A percentile compares a stretch with the other conserved stretches of the same genome.
Conservation (phyloP, 2,329 filamentous ascomycete species). For the Torrubiella hemipterigena region DNA sequence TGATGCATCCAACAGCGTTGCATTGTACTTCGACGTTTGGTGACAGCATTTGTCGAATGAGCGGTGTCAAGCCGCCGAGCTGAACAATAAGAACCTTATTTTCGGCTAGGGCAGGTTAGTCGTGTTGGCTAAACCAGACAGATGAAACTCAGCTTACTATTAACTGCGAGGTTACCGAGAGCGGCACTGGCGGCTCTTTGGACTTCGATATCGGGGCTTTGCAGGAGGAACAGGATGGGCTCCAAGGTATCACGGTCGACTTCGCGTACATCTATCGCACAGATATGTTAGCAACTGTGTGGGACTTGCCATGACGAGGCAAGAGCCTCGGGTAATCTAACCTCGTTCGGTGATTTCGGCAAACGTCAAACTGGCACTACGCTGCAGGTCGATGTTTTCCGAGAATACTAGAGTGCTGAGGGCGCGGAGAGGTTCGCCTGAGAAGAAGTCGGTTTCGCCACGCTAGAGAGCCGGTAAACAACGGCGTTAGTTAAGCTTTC, state of each 20-base stretch:
- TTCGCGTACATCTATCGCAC: conserved; percentile 72
- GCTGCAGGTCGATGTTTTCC: conserved; percentile 94
- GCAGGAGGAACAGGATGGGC: conserved; percentile 87
- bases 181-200: conserved; percentile 94
- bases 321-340: conserved; percentile 28
- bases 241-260: conserved; percentile 92
- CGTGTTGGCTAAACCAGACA: not conserved
- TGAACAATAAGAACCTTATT: conserved; percentile 97
- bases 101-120: conserved; percentile 58
- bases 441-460: conserved; percentile 96
- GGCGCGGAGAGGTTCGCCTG: conserved; percentile 84
- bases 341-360: conserved; percentile 98
- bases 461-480: conserved; percentile 44
- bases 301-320: not conserved
- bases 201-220: conserved; percentile 93
- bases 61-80: conserved; percentile 75
- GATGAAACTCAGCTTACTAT: conserved; percentile 56
- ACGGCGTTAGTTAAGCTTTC: not conserved
- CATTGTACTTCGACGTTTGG: conserved; percentile 97
- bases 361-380: conserved; percentile 95
- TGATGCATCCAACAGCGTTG: conserved; percentile 98
- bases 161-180: conserved; percentile 89
- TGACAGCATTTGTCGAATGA: conserved; percentile 98
- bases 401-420: conserved; percentile 95
- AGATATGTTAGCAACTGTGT: conserved; percentile 6